phyloP scores from a whole-genome alignment of 495 filamentous ascomycete species.

The Penicillium atrosanguineum region DNA sequence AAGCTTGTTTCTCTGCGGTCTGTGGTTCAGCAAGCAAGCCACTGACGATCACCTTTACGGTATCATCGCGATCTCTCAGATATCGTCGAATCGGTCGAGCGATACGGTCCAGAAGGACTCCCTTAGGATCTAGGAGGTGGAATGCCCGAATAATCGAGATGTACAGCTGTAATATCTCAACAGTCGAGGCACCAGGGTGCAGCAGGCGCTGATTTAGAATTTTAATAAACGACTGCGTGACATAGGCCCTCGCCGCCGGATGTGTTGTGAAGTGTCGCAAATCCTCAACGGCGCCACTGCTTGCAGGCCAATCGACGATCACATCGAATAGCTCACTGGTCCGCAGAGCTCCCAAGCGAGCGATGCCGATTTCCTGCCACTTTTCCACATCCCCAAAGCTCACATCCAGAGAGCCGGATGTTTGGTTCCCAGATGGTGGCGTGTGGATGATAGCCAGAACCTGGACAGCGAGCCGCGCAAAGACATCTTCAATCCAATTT shows the following conservation, averaged over 20 bases:
- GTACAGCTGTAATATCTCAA: constrained; percentile 85
- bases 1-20: constrained; percentile 39
- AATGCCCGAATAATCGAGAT: constrained; percentile 91
- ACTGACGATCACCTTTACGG: constrained; percentile 79
- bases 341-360: constrained; percentile 73
- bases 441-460: constrained; percentile 51
- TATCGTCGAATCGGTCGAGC: constrained; percentile 81
- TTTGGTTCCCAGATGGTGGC: constrained; percentile 18
- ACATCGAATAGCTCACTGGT: constrained; percentile 86
- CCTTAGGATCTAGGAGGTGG: constrained; percentile 83
- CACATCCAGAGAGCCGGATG: constrained; percentile 36
- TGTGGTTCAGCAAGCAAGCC: constrained; percentile 73
- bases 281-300: constrained; percentile 81
- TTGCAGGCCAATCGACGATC: constrained; percentile 77
- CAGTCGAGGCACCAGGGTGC: constrained; percentile 84
- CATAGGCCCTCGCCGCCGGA: constrained; percentile 53
- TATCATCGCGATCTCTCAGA: constrained; percentile 90
- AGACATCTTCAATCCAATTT: constrained; percentile 72
- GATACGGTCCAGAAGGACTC: constrained; percentile 84
- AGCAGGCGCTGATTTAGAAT: constrained; percentile 71
- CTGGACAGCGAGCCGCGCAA: constrained; percentile 63
- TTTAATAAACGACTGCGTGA: constrained; percentile 70
- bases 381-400: constrained; percentile 62
- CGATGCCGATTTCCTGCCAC: constrained; percentile 79
- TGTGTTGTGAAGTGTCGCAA: constrained; percentile 59